phyloP scores from a whole-genome alignment of 2,329 filamentous ascomycete genomes.

The Penicillium rolfsii region DNA sequence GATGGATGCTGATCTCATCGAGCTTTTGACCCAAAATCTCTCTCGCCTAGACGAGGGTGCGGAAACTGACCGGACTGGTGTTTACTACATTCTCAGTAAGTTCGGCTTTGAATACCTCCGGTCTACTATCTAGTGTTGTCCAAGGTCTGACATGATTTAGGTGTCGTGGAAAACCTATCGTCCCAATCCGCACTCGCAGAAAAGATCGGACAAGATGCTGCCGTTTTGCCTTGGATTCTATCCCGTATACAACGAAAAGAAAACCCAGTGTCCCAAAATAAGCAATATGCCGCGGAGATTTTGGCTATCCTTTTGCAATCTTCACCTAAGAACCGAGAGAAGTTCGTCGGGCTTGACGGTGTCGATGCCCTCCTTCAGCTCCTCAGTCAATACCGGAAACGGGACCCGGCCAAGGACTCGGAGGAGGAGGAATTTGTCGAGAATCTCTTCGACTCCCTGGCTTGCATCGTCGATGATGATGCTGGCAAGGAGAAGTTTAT shows the following conservation, averaged over 20 bases:
- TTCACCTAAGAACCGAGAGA: conserved; percentile 65
- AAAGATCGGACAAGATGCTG: conserved; percentile 69
- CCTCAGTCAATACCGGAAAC: conserved; percentile 79
- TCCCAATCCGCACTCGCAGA: conserved; percentile 71
- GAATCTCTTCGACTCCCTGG: conserved; percentile 86
- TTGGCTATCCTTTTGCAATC: conserved; percentile 85
- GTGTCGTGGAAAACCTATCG: conserved; percentile 82
- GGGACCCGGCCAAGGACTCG: conserved; percentile 80
- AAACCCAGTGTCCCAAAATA: conserved; percentile 77
- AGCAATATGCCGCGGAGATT: conserved; percentile 91
- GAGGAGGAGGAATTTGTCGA: conserved; percentile 95
- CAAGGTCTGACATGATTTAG: conserved; percentile 33
- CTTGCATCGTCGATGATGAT: conserved; percentile 75
- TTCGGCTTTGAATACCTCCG: not conserved
- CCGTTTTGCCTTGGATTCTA: conserved; percentile 76
- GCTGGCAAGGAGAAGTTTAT: conserved; percentile 79
- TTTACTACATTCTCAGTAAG: conserved; percentile 76
- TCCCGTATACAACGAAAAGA: conserved; percentile 72
- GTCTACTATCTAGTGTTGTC: too few relatives aligned
- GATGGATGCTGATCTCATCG: conserved; percentile 49
- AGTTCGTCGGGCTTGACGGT: conserved; percentile 68
- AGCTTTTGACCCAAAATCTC: conserved; percentile 60
- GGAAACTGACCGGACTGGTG: conserved; percentile 75
- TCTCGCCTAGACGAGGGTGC: conserved; percentile 73
- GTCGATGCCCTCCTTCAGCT: conserved; percentile 81